Evolutionary conservation across 2,329 filamentous ascomycete genomes (phyloP).

Genomic region (Botryosphaeria agaves): DNA sequence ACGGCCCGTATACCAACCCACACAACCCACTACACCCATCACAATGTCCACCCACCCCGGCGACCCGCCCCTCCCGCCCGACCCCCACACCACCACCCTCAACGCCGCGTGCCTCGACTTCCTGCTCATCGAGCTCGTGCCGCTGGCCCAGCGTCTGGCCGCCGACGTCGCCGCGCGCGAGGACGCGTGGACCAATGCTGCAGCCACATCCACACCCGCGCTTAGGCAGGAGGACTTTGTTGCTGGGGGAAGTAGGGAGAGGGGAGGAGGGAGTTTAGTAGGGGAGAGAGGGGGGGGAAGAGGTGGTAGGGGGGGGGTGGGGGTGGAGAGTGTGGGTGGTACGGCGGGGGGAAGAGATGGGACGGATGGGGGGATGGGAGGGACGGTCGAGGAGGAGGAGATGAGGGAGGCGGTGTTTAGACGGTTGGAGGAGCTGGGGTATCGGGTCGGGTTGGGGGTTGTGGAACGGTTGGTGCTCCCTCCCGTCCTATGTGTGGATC

Average conservation of each 20-base stretch:
- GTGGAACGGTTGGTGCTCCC: constrained; percentile 55
- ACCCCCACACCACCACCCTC: constrained; percentile 61
- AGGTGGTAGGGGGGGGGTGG: constrained; percentile 1
- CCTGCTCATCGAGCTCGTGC: constrained; percentile 89
- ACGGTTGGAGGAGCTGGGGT: constrained; percentile 68
- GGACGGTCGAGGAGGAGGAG: constrained; percentile 54
- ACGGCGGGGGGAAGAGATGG: constrained; percentile 6
- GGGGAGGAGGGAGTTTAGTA: constrained; percentile 8
- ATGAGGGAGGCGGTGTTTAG: constrained; percentile 72
- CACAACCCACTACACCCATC: constrained; percentile 1
- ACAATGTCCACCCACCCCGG: constrained; percentile 59
- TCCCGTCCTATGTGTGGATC: constrained; percentile 1
- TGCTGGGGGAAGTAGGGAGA: constrained; percentile 3
- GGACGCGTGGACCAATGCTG: constrained; percentile 9
- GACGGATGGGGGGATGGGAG: constrained; percentile 8
- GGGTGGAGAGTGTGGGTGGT: constrained; percentile 5
- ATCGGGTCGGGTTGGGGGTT: constrained; percentile 80
- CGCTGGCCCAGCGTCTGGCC: constrained; percentile 75
- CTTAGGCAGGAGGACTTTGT: not conserved
- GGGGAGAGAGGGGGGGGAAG: constrained; percentile 2
- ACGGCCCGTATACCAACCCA: no score
- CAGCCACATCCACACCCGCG: not conserved
- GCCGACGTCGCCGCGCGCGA: constrained; percentile 36
- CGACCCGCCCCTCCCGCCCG: constrained; percentile 48
- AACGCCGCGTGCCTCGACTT: constrained; percentile 81